These are phyloP conservation scores for Eucalyptus pauciflora DNA, from an alignment of 345 rosid genomes.

Conservation along the genomic window DNA sequence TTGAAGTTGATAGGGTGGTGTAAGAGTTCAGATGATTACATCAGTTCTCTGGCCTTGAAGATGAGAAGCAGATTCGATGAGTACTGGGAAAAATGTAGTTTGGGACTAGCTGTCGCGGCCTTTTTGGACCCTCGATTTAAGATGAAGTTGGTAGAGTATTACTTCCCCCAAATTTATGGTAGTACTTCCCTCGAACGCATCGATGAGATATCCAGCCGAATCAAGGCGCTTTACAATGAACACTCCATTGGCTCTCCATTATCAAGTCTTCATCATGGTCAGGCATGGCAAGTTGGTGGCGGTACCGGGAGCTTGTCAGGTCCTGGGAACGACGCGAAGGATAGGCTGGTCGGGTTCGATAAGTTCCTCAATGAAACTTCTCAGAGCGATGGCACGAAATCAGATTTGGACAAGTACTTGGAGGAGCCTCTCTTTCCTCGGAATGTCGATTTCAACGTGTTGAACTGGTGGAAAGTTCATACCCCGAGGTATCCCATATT, in stretches of 20 bases:
- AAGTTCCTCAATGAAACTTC: conserved; percentile 51
- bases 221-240: conserved; percentile 57
- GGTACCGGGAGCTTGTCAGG: conserved; percentile 1
- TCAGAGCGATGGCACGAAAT: conserved; percentile 31
- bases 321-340: conserved; percentile 21
- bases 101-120: conserved; percentile 60
- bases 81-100: conserved; percentile 64
- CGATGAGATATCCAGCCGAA: conserved; percentile 39
- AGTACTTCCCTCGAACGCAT: conserved; percentile 36
- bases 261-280: conserved; percentile 41
- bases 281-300: conserved; percentile 29
- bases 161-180: conserved; percentile 55
- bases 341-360: conserved; percentile 57
- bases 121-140: conserved; percentile 81
- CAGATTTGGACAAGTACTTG: conserved; percentile 71
- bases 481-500: conserved; percentile 64
- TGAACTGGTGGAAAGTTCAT: conserved; percentile 88
- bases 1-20: conserved; percentile 63
- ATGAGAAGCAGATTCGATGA: conserved; percentile 59
- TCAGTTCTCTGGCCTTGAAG: conserved; percentile 39
- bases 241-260: conserved; percentile 56
- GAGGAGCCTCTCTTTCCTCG: conserved; percentile 85
- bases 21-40: conserved; percentile 47
- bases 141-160: conserved; percentile 72
- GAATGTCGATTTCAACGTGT: conserved; percentile 40